Base-by-base conservation (phyloP, 1,284 basidiomycete genomes). In the Ceratobasidium sp. region DNA sequence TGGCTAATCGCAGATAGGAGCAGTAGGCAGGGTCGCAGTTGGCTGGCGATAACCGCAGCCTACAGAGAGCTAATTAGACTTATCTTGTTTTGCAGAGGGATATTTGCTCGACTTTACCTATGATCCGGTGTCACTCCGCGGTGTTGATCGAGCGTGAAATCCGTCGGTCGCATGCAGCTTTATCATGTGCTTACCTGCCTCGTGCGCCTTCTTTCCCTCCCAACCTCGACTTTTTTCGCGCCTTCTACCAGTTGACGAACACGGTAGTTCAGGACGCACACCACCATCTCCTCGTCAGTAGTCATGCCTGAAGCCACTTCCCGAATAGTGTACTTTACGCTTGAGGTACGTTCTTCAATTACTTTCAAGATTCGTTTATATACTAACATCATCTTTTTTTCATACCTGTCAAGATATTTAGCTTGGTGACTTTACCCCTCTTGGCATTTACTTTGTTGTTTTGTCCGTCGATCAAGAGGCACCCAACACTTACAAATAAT, bases 391-490 rank as follows among this genome's bases (percentile, higher is more conserved):
- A 26, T 18, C 7, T 56, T 23, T 56, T 2, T 3, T 13, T 18
- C 40, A 3, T 18, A 33, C 33, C 33, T 33, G 33, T 33, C 23
- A 7, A 28, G 70, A 6, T 73, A 49, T 73, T 73, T 39, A 56
- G 70, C n/a, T 63, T 73, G 15, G 56, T 73, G 0, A 61, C 70
- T 13, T 40, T 73, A 2, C 56, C 70, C 12, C 5, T 63, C 42
- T 49, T 73, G 56, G 46, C 70, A 63, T 63, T 12, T 40, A 73
- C 70, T 33, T 73, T 73, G 12, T 42, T 73, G 13, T 73, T 73
- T 33, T 73, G 56, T 49, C 58, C 70, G 44, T 73, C 70, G 56
- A 40, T 73, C n/a, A 73, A 73, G 42, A 33, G 70, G 28, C 70
- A 73, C 56, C 70, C 70, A 26, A 73, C 70, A 23, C 9, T 73